These are phyloP conservation scores for Delonix regia DNA, from an alignment of 306 rosid genomes.

Conservation along the genomic window DNA sequence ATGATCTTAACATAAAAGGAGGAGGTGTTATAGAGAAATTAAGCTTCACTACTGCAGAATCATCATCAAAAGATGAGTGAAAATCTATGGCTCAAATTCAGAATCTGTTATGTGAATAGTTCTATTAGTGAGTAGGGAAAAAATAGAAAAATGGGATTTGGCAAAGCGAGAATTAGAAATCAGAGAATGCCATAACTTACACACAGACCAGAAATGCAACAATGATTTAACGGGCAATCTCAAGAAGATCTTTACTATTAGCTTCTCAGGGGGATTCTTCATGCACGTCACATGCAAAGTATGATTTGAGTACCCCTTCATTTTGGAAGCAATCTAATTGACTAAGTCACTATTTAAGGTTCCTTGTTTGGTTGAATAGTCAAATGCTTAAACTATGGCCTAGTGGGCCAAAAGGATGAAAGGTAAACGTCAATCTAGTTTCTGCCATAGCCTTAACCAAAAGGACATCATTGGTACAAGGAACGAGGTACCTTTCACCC, in stretches of 20 bases:
- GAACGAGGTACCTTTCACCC: no score
- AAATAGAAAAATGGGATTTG: not conserved
- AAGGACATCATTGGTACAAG: no score
- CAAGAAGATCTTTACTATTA: not conserved
- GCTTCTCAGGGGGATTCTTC: not conserved
- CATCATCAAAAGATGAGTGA: not conserved
- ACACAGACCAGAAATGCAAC: not conserved
- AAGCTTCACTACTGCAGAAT: not conserved
- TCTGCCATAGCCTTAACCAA: no score
- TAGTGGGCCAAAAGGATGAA: not conserved
- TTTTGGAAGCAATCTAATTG: no score
- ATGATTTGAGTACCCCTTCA: no score
- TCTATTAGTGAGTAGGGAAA: not conserved
- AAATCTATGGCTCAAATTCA: not conserved
- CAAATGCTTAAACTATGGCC: not conserved
- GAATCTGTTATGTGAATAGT: not conserved
- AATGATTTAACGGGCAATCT: slow-evolving; percentile 23
- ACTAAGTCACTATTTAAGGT: no score
- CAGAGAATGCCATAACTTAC: slow-evolving; percentile 6
- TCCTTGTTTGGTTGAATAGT: not conserved
- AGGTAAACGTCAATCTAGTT: not conserved
- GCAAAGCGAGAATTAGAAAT: slow-evolving; percentile 11
- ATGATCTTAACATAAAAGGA: not conserved
- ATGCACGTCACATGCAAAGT: not conserved
- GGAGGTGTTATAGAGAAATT: not conserved